Base-by-base conservation (phyloP, 257 asterid species). In the Primulina tabacum region DNA sequence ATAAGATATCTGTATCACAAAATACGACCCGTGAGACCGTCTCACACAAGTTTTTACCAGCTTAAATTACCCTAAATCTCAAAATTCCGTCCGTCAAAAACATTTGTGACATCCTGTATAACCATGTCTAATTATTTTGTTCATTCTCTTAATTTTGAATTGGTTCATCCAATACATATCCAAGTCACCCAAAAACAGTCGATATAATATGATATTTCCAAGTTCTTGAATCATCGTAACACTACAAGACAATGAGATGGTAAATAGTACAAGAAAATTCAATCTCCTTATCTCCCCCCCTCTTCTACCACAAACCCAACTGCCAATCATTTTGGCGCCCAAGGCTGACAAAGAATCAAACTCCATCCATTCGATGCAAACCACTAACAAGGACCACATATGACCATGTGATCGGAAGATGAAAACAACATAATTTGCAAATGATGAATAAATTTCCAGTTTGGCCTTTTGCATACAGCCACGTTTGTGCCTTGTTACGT, bases 321-420 rank as follows among this genome's bases (percentile, higher is more conserved):
- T 11, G 30, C 61, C 60, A 28, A 40, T 34, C 18, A 34, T 64
- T 64, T 64, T 38, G 55, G 6, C 50, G 69, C 33, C 56, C 66
- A 24, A 67, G 17, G 57, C 57, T 50, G 47, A 33, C 28, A 8
- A 8, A 56, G 21, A 50, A 50, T 50, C 16, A 8, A 59, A 56
- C 20, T 35, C 30, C 38, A 34, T 35, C 26, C 73, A 52, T 58
- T 65, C 38, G 55, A 73, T 65, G 60, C 20, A 50, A 67, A 4
- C 21, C 53, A 18, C 16, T 14, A 12, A 32, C 14, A 57, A 59
- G 72, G 63, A 47, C 77, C 72, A 68, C 65, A 38, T 24, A 24
- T 50, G 20, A 50, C 72, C 62, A 60, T 73, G 77, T 73, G 77
- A 21, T 43, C n/a, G 55, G 5, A 17, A 55, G 40, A 47, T 59